Percentiles rank a stretch among this genome's conserved stretches.
Conservation (phyloP, 164 flowering plant species). For the Kingdonia uniflora region DNA sequence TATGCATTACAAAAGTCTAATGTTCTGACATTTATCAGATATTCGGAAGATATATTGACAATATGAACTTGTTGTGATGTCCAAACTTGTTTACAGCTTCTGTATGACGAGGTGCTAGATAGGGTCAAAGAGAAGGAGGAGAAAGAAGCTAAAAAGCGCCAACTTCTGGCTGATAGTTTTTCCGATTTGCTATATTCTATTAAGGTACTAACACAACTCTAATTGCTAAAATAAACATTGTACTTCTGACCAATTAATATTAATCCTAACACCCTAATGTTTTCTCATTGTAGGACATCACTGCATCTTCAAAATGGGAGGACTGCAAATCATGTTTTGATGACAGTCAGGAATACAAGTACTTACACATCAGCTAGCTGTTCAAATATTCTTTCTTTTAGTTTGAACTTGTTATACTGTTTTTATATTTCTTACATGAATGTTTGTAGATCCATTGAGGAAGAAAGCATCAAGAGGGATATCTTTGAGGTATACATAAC, state of each 20-base stretch:
- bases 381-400: not conserved
- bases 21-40: too few relatives aligned
- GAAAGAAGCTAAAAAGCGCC: slow-evolving; percentile 87
- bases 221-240: too few relatives aligned
- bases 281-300: slow-evolving; percentile 49
- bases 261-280: too few relatives aligned
- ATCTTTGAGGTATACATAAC: slow-evolving; percentile 69
- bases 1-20: too few relatives aligned
- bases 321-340: slow-evolving; percentile 64
- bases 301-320: slow-evolving; percentile 74
- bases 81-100: slow-evolving; percentile 41
- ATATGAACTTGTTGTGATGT: too few relatives aligned
- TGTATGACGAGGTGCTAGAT: slow-evolving; percentile 68
- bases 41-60: too few relatives aligned
- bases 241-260: too few relatives aligned
- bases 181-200: slow-evolving; percentile 45
- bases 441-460: slow-evolving; percentile 51
- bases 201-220: slow-evolving; percentile 34
- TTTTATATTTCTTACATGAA: not conserved
- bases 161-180: slow-evolving; percentile 75
- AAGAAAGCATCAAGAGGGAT: slow-evolving; percentile 48
- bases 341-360: slow-evolving; percentile 83
- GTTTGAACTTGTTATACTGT: not conserved
- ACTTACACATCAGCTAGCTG: not conserved
- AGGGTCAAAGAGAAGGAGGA: slow-evolving; percentile 90